Evolutionary conservation across 2,329 filamentous ascomycete genomes (phyloP), one percentile per base, ranked within the genome.

Genomic region (Calycina marina): DNA sequence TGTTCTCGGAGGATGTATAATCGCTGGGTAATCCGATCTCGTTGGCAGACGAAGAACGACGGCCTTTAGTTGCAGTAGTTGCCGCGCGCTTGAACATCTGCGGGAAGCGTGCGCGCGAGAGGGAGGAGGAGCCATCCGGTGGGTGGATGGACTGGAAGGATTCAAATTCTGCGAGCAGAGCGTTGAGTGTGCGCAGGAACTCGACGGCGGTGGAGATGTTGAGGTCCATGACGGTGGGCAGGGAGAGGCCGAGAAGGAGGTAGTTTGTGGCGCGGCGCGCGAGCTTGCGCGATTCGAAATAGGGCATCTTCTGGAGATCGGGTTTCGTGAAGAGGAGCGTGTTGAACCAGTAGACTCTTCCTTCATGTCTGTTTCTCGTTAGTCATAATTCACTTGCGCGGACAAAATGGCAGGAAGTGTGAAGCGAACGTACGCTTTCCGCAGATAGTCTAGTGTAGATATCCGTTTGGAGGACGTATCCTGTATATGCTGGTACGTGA

Each of bases 311-410:
- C 31, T 69, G 62, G 18, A 96, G 67, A 55, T 93, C 84, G 17
- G 71, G 57, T 48, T 83, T 80, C 43, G 85, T 82, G 57, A 93
- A 93, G 50, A 93, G 79, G 39, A 93, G 72, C 0, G 90, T 94
- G 59, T 94, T 94, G 65, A 96, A 94, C 86, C 90, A 96, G 62
- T 93, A 96, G 25, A 93, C 76, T 37, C 84, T 77, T 39, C 88
- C 86, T 58, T 94, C 85, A 52, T 98, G 86, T 16, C 84, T 93
- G 52, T 31, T 33, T 27, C 11, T n/a, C 22, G 25, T 35, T 38
- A 30, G 35, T 14, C 32, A n/a, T n/a, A n/a, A n/a, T n/a, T n/a
- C n/a, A n/a, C n/a, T n/a, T n/a, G n/a, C n/a, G n/a, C n/a, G n/a
- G n/a, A n/a, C n/a, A n/a, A n/a, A n/a, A n/a, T n/a, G n/a, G n/a